Base-by-base conservation (phyloP, 2,329 filamentous ascomycete species). In the Lachnellula subtilissima region DNA sequence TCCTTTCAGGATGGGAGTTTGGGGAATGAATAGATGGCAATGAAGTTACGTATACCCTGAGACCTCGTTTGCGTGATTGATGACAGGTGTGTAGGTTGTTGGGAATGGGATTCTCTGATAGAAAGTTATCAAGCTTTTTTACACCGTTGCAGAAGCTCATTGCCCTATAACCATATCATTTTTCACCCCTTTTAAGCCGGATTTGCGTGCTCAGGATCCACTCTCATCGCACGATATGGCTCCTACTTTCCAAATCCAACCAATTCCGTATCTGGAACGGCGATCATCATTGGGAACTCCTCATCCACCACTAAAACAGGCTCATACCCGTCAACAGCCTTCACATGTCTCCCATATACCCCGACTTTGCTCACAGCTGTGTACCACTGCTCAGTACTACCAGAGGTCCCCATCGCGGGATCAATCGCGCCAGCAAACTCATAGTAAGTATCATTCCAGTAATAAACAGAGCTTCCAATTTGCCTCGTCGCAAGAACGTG, bases 371-470 rank as follows among this genome's bases (percentile, higher is more conserved):
- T 59, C 22, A 43, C 52, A 3, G 37, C 64, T 7, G 58, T 60
- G 23, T 57, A 64, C 61, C 62, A 64, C 50, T 64, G 63, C 35
- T 65, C 61, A 17, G 59, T 63, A 9, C 12, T 48, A 5, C 60
- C 61, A 4, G 55, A 36, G 2, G 59, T 57, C 2, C 57, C 59
- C 5, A 45, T 51, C 0, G 60, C 60, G 0, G 61, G 63, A 61
- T 63, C 61, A 28, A 64, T 65, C 2, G 56, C 60, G 3, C 61
- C 61, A 25, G 63, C 59, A 48, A 55, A 60, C 43, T 65, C 50
- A 37, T 64, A 63, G 25, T 61, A 62, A 2, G 63, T 64, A 15
- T 65, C 54, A 25, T 65, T 65, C 63, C 63, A 65, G 48, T 47
- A 61, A 32, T 65, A 64, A 7, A 57, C 47, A 43, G 57, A 58